Base-by-base conservation (phyloP, 164 flowering plant genomes). In the Aristolochia fimbriata region DNA sequence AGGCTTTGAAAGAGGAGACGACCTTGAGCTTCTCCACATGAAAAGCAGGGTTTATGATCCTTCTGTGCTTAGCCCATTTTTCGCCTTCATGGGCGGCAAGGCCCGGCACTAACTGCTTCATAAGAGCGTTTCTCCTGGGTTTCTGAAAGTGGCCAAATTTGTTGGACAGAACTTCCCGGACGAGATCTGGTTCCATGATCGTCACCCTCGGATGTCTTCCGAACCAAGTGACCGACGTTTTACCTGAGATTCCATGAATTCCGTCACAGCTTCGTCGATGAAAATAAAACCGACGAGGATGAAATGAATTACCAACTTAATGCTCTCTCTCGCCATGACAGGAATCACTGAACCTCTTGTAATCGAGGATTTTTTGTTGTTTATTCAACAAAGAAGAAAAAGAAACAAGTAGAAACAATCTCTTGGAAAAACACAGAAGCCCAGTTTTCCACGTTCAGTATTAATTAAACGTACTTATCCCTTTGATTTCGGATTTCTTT, bases 21-120 rank as follows among this genome's bases (percentile, higher is more conserved):
- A 69, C 76, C 76, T 73, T 73, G 21, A 73, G 48, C 52, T 73
- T 73, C 49, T 73, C 68, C 6, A 57, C 17, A 23, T 69, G 71
- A 54, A 73, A 73, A 17, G 70, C 76, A 1, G 70, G 76, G 41
- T 59, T 69, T 51, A 73, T 55, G n/a, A 64, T 68, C 57, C 66
- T 60, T 51, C 73, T 69, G 30, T 59, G 76, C 43, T 47, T 69
- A 41, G 15, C 73, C 76, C 76, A 73, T 57, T 73, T 25, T 14
- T 70, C 73, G 4, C 71, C 71, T 2, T 70, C 68, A 15, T 23
- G 20, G 21, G 2, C 21, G 5, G 31, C 13, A 5, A 70, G 51
- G 30, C 76, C 71, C 31, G 15, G 24, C 16, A 54, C 62, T 19
- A 73, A 21, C 47, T 59, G 21, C 43, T 56, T 58, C 19, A 43